Percentiles rank a stretch among this genome's conserved stretches.
phyloP scores from a whole-genome alignment of 768 basidiomycete genomes.

The Clitopilus passeckerianus region DNA sequence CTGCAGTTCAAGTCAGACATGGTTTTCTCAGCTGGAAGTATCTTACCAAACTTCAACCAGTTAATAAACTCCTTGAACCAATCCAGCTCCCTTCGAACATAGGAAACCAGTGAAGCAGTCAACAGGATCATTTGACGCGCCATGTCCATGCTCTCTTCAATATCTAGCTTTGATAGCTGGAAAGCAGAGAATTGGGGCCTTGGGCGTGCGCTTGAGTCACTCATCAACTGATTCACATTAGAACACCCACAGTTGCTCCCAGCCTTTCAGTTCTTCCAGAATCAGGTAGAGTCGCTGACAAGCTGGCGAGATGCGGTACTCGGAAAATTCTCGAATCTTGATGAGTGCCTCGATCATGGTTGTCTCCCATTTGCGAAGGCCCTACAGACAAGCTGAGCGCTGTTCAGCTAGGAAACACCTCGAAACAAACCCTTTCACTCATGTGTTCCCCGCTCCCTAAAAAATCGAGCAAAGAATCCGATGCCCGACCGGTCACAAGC shows the following conservation, averaged over 20 bases:
- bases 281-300: slow-evolving; percentile 74
- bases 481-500: slow-evolving; percentile 66
- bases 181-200: slow-evolving; percentile 40
- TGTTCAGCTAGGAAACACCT: slow-evolving; percentile 2
- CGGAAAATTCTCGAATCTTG: slow-evolving; percentile 70
- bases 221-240: not conserved
- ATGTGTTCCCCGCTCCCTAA: slow-evolving; percentile 74
- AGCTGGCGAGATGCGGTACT: slow-evolving; percentile 66
- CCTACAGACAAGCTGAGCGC: slow-evolving; percentile 37
- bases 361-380: slow-evolving; percentile 79
- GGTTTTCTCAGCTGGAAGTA: not conserved
- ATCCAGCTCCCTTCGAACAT: slow-evolving; percentile 60
- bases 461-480: slow-evolving; percentile 69
- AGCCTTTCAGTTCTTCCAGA: slow-evolving; percentile 74
- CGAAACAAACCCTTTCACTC: slow-evolving; percentile 65
- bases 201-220: not conserved
- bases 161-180: slow-evolving; percentile 43
- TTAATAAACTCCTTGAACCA: slow-evolving; percentile 76
- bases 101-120: slow-evolving; percentile 62
- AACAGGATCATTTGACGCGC: slow-evolving; percentile 56
- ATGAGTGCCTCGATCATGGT: slow-evolving; percentile 65
- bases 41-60: slow-evolving; percentile 72
- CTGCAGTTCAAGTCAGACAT: slow-evolving; percentile 16
- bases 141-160: slow-evolving; percentile 48
- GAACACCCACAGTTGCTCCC: slow-evolving; percentile 59